Evolutionary conservation across 768 basidiomycete genomes (phyloP), one percentile per base, ranked within the genome.

Genomic region (Pholiota microspora): DNA sequence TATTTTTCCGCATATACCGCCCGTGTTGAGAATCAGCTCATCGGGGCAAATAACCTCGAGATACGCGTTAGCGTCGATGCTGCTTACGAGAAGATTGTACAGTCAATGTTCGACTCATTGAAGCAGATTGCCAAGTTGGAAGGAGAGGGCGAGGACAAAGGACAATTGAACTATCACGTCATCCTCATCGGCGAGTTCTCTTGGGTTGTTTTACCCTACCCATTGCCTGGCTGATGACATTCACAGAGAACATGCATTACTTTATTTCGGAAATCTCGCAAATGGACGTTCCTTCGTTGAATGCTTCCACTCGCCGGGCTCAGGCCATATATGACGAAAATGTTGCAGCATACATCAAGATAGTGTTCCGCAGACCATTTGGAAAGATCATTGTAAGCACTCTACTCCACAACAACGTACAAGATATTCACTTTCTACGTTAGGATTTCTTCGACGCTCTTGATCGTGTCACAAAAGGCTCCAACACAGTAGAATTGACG

Each of bases 91-190:
- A 84, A 79, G 61, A 90, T 98, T 38, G 89, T 94, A 32, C 85
- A 88, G 57, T 77, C 86, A 38, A 97, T 98, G 83, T 95, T 98
- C 64, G 94, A 93, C 42, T 88, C 85, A 12, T 69, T 98, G 57
- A 94, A 94, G 70, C 94, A 95, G 57, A 92, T 98, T 83, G 96
- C 95, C 9, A 98, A 97, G 69, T 73, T 96, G 78, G 89, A 94
- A 53, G 91, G 92, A 0, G 92, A 92, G 53, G 89, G 84, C 0
- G 96, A 98, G 65, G 95, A 94, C 69, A 98, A 98, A 70, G 94
- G 94, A 0, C 94, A 96, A 65, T 79, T 98, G 49, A 98, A 98
- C 69, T 97, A 93, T 60, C 94, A 97, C 66, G 92, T 98, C 61
- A 88, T 96, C 64, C 77, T 98, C 56, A 89, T 98, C 53, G 96